Percentiles rank a stretch among this genome's conserved stretches.
These are phyloP conservation scores for Penicillium chermesinum DNA, from an alignment of 495 filamentous ascomycete species.

Conservation along the genomic window DNA sequence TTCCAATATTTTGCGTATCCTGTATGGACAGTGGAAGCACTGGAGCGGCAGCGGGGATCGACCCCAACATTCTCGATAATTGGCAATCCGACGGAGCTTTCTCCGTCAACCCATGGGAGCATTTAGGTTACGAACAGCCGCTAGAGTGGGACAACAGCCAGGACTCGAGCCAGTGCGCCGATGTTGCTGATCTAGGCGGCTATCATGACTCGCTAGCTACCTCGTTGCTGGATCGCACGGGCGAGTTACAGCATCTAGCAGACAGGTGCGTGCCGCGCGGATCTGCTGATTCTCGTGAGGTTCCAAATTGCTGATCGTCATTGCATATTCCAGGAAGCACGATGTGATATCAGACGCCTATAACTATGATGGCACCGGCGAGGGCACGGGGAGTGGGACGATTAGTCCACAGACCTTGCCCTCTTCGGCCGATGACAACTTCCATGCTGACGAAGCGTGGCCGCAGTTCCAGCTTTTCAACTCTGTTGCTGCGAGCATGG, in stretches of 20 bases:
- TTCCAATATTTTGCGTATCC: constrained; percentile 17
- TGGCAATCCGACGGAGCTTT: constrained; percentile 40
- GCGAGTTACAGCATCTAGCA: constrained; percentile 21
- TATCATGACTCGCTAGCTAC: constrained; percentile 29
- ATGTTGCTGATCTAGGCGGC: constrained; percentile 33
- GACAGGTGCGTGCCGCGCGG: constrained; percentile 25
- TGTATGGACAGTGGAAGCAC: constrained; percentile 46
- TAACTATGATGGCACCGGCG: constrained; percentile 28
- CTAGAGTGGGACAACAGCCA: constrained; percentile 44
- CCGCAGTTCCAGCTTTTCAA: constrained; percentile 39
- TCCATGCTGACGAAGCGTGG: constrained; percentile 40
- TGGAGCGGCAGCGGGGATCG: constrained; percentile 42
- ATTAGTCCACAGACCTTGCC: constrained; percentile 41
- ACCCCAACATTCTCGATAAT: constrained; percentile 46
- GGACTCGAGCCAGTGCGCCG: constrained; percentile 40
- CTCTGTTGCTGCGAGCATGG: constrained; percentile 30
- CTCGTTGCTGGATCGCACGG: constrained; percentile 22
- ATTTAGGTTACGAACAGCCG: constrained; percentile 35
- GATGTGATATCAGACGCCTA: constrained; percentile 30
- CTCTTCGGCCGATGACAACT: constrained; percentile 42
- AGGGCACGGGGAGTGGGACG: constrained; percentile 37
- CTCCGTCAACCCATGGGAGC: constrained; percentile 39
- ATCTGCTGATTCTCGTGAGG: neutral
- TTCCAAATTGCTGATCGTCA: neutral
- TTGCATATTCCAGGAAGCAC: constrained; percentile 17